Evolutionary conservation across 108 stramenopile genomes (phyloP), one percentile per base, ranked within the genome.

Genomic region (Stephanodiscus triporus): DNA sequence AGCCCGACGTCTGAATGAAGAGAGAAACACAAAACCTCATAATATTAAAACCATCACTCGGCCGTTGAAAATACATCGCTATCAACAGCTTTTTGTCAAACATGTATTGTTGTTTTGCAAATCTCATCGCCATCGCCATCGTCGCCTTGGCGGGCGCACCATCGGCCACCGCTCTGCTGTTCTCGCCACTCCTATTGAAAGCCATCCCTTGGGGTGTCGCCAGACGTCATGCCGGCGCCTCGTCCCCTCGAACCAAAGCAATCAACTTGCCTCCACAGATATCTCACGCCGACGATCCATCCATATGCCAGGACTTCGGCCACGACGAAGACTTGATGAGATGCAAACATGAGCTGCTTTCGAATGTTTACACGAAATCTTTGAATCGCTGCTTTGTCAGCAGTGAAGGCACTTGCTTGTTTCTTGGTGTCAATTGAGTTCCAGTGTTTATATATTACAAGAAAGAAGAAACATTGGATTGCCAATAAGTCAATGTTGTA

Each of bases 291-390:
- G 20, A 53, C 51, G 10, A 6, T 8, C 51, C 19, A 16, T 22
- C 23, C 11, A 9, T 2, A 14, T 10, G 0, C 11, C 24, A 23
- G 1, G 53, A 26, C 30, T 59, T 34, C 30, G 10, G 11, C 1
- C 16, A 37, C 9, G 58, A 59, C 16, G 58, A 59, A 3, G 30
- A 59, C 14, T 59, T 59, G 30, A 36, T 57, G 56, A 29, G 56
- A 9, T 57, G 32, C 30, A 57, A 32, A 14, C 30, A 26, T 9
- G 56, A 57, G 56, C 29, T 57, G 29, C 56, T 57, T 9, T 57
- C 56, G 29, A 29, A 32, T 11, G 16, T 57, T 11, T 57, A 29
- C 29, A 14, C 30, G 13, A 57, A 57, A 14, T 57, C 27, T 29
- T 14, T 57, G 56, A 32, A 30, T 13, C 56, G 56, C 29, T 5